Conservation (phyloP, 2,329 filamentous ascomycete species). For the Erysiphe pulchra region DNA sequence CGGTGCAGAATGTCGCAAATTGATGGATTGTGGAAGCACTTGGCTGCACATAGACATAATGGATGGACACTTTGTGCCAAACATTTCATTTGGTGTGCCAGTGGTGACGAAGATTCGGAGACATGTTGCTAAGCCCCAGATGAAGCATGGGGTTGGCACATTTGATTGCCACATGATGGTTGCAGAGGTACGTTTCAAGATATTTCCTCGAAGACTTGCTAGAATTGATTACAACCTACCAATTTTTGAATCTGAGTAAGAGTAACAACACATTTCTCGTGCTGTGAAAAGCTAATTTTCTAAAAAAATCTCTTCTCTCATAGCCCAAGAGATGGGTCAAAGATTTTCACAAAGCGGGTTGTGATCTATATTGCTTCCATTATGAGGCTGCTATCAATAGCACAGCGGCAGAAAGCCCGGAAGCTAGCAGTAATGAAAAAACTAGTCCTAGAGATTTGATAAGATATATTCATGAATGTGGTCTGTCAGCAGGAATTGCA, state of each 20-base stretch:
- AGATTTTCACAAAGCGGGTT: slow-evolving; percentile 80
- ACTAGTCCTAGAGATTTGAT: slow-evolving; percentile 72
- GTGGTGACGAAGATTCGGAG: slow-evolving; percentile 83
- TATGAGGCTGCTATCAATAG: slow-evolving; percentile 81
- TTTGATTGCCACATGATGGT: slow-evolving; percentile 99
- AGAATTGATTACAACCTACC: too few species aligned
- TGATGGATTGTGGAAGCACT: slow-evolving; percentile 68
- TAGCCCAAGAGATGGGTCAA: slow-evolving; percentile 96
- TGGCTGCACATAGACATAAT: slow-evolving; percentile 90
- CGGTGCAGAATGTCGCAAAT: slow-evolving; percentile 62
- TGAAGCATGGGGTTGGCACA: slow-evolving; percentile 54
- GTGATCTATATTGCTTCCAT: slow-evolving; percentile 99
- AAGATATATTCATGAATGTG: slow-evolving; percentile 67
- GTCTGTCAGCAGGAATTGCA: slow-evolving; percentile 77
- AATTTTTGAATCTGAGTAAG: too few species aligned
- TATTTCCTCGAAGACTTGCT: too few species aligned
- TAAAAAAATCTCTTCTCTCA: background rate
- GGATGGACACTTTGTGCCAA: slow-evolving; percentile 97
- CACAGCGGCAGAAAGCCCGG: slow-evolving; percentile 58
- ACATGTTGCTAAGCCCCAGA: slow-evolving; percentile 52
- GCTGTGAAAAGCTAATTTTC: too few species aligned
- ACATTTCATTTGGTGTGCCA: slow-evolving; percentile 88
- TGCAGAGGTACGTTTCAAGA: slow-evolving; percentile 39
- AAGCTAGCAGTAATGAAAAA: slow-evolving; percentile 37
- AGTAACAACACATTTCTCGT: too few species aligned